These are phyloP conservation scores for Aspergillus bombycis DNA, from an alignment of 2,329 filamentous ascomycete species.

Conservation along the genomic window DNA sequence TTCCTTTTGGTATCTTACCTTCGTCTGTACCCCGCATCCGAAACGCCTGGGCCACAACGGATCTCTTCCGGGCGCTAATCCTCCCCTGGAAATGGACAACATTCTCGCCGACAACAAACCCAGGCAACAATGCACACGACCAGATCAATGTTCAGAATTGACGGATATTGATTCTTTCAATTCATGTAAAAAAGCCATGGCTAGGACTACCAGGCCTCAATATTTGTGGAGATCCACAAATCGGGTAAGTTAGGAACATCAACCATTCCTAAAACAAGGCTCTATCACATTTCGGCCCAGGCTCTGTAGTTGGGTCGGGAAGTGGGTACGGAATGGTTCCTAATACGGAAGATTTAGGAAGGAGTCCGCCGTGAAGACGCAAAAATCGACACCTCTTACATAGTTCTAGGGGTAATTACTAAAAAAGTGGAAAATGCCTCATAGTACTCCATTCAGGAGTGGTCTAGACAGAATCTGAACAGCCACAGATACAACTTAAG, in stretches of 20 bases:
- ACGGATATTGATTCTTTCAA: neutral
- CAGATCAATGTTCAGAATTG: neutral
- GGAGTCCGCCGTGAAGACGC: slow-evolving; percentile 4
- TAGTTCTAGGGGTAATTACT: slow-evolving; percentile 4
- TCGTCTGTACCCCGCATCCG: slow-evolving; percentile 29
- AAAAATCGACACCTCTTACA: slow-evolving; percentile 7
- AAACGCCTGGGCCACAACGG: slow-evolving; percentile 25
- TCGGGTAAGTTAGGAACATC: slow-evolving; percentile 14
- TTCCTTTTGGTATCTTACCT: slow-evolving; percentile 4
- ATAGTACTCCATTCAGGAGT: slow-evolving; percentile 1
- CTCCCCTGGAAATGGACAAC: slow-evolving; percentile 2
- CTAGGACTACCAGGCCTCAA: neutral
- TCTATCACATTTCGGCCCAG: slow-evolving; percentile 11
- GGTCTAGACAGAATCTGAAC: slow-evolving; percentile 5
- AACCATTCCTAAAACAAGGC: neutral
- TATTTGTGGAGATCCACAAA: slow-evolving; percentile 6
- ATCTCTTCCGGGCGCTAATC: slow-evolving; percentile 21
- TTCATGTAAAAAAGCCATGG: neutral
- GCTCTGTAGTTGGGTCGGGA: slow-evolving; percentile 8
- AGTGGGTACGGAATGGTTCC: slow-evolving; percentile 13
- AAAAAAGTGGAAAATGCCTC: slow-evolving; percentile 14
- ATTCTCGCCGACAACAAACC: neutral
- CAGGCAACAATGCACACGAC: slow-evolving; percentile 3
- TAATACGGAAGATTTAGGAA: slow-evolving; percentile 21
- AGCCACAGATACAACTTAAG: neutral